Evolutionary conservation across 805 yeast species (phyloP).

Genomic region (Barnettozyma vustinii): DNA sequence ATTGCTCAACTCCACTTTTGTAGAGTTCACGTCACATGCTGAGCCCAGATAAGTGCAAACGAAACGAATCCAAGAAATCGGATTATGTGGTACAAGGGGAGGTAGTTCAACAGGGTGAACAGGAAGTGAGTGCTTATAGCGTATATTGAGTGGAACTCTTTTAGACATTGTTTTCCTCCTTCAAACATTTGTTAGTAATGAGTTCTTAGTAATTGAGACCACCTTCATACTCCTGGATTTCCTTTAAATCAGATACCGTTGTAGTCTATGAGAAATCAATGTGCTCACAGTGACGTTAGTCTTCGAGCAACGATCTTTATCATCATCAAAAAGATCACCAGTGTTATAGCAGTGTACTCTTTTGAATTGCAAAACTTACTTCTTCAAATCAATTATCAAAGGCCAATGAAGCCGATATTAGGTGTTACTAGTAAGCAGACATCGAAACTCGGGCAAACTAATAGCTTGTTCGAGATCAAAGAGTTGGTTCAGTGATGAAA

Average conservation of each 20-base stretch:
- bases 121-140: constrained; percentile 55
- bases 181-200: background rate
- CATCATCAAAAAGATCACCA: constrained; percentile 23
- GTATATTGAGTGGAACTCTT: constrained; percentile 23
- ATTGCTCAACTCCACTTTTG: constrained; percentile 30
- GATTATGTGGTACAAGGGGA: constrained; percentile 55
- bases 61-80: constrained; percentile 55
- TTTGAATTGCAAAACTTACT: background rate
- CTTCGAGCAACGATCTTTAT: constrained; percentile 39
- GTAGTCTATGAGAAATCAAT: constrained; percentile 84
- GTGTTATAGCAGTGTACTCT: background rate
- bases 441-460: background rate
- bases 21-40: constrained; percentile 15
- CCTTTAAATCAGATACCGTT: constrained; percentile 80
- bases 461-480: background rate
- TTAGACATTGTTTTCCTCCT: constrained; percentile 27
- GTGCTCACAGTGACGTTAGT: constrained; percentile 55
- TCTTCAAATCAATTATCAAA: background rate
- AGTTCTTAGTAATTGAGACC: background rate
- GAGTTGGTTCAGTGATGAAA: background rate
- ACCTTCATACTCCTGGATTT: background rate
- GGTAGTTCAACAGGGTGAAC: constrained; percentile 46
- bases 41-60: constrained; percentile 29
- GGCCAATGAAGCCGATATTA: constrained; percentile 1
- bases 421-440: background rate